Evolutionary conservation across 2,329 filamentous ascomycete genomes (phyloP).

Genomic region (Calonectria fujianensis): DNA sequence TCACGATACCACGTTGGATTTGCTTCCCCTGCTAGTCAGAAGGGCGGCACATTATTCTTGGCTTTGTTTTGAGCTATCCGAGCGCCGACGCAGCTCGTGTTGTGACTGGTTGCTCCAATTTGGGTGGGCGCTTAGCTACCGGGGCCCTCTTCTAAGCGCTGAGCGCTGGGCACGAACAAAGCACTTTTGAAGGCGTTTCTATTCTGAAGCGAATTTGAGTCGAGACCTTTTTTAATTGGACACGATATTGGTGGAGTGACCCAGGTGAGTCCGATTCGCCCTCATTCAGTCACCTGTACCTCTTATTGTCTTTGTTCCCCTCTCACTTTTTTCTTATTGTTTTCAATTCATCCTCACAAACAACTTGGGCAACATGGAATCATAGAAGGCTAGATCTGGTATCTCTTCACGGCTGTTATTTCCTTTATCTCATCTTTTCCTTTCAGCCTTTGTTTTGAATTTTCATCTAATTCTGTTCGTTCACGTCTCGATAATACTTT

Average conservation of each 20-base stretch:
- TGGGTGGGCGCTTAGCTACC: conserved; percentile 52
- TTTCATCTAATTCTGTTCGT: conserved; percentile 44
- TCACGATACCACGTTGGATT: conserved; percentile 38
- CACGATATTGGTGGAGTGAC: conserved; percentile 49
- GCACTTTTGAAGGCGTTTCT: conserved; percentile 42
- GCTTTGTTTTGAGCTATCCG: conserved; percentile 46
- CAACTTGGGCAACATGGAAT: conserved; percentile 50
- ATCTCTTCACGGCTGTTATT: conserved; percentile 30
- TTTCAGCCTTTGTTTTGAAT: conserved; percentile 35
- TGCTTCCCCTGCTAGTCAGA: conserved; percentile 30
- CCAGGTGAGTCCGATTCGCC: conserved; percentile 46
- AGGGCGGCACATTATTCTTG: conserved; percentile 42
- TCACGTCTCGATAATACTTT: conserved; percentile 33
- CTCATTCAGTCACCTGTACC: conserved; percentile 43
- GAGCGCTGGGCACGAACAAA: conserved; percentile 47
- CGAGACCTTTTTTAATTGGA: conserved; percentile 48
- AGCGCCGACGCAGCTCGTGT: conserved; percentile 40
- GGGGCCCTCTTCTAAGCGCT: conserved; percentile 51
- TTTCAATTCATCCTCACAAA: conserved; percentile 41
- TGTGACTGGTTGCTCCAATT: conserved; percentile 50
- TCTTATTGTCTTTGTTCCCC: conserved; percentile 54
- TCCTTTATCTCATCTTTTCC: conserved; percentile 34
- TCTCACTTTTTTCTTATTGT: conserved; percentile 47
- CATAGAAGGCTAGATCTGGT: conserved; percentile 53
- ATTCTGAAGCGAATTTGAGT: conserved; percentile 40